phyloP scores from a whole-genome alignment of 176 grass and related monocot species.

The Puccinellia tenuiflora region DNA sequence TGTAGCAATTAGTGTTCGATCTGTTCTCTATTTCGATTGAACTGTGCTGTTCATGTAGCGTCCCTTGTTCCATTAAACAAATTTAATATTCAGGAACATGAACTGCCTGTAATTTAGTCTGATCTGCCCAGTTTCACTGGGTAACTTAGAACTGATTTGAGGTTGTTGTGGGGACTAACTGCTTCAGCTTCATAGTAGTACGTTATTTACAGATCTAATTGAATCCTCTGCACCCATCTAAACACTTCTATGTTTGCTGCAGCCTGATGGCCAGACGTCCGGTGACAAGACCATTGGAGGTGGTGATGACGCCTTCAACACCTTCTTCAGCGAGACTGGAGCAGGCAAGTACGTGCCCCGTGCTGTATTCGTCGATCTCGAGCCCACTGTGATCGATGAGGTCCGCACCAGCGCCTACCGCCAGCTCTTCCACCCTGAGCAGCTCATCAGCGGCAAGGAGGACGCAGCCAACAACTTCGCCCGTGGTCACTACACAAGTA shows the following conservation, averaged over 20 bases:
- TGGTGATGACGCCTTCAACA: conserved; percentile 67
- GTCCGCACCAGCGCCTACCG: conserved; percentile 64
- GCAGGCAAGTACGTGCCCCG: conserved; percentile 77
- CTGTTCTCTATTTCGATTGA: not conserved
- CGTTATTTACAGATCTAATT: not conserved
- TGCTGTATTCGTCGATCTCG: conserved; percentile 75
- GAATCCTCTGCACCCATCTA: not conserved
- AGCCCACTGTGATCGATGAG: conserved; percentile 83
- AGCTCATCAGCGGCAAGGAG: conserved; percentile 74
- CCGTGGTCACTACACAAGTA: conserved; percentile 75
- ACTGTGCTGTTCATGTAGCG: not conserved
- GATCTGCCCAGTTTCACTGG: not conserved
- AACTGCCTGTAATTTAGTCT: not conserved
- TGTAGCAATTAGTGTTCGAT: not conserved
- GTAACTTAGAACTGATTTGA: not conserved
- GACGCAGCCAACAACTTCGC: conserved; percentile 74
- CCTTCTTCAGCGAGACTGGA: conserved; percentile 75
- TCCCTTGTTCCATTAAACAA: not conserved
- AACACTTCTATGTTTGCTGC: not conserved
- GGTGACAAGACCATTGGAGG: conserved; percentile 55
- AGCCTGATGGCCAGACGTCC: conserved; percentile 87
- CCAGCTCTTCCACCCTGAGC: conserved; percentile 73
- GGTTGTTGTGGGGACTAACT: not conserved
- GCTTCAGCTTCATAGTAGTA: not conserved
- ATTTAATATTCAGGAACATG: not conserved